Evolutionary conservation across 148 eudicot genomes (phyloP).

Genomic region (Heliamphora exappendiculata): DNA sequence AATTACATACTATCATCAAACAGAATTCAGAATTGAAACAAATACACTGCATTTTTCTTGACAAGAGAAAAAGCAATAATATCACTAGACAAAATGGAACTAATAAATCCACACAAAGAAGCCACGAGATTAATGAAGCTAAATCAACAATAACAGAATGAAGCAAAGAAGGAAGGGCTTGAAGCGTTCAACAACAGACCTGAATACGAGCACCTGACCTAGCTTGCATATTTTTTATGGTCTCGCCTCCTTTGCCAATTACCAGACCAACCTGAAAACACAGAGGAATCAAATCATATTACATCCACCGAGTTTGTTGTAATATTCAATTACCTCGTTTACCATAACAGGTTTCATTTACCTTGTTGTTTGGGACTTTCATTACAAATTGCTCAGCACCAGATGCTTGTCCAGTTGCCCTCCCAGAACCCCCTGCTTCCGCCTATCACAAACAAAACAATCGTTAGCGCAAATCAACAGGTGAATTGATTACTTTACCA

Average conservation of each 20-base stretch:
- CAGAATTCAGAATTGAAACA: background rate
- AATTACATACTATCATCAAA: background rate
- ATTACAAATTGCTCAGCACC: conserved; percentile 54
- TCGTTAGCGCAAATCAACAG: background rate
- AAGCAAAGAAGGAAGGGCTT: background rate
- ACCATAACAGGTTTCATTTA: conserved; percentile 4
- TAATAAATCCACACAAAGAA: background rate
- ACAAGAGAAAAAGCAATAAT: background rate
- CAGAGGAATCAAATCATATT: background rate
- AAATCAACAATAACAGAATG: background rate
- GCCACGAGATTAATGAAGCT: background rate
- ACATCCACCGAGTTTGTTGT: background rate
- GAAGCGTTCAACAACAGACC: conserved; percentile 29
- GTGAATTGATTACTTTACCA: background rate
- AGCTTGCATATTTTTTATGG: conserved; percentile 81
- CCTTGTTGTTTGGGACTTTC: conserved; percentile 82
- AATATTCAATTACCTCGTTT: background rate
- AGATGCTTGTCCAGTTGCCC: conserved; percentile 36
- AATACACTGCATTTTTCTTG: background rate
- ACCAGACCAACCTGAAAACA: conserved; percentile 79
- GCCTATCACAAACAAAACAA: conserved; percentile 40
- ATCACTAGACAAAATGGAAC: background rate
- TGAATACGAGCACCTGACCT: conserved; percentile 85
- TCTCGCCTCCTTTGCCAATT: conserved; percentile 95
- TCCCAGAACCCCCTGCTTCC: conserved; percentile 72